Conservation (phyloP, 75 land plant species). For the Pinus taeda region DNA sequence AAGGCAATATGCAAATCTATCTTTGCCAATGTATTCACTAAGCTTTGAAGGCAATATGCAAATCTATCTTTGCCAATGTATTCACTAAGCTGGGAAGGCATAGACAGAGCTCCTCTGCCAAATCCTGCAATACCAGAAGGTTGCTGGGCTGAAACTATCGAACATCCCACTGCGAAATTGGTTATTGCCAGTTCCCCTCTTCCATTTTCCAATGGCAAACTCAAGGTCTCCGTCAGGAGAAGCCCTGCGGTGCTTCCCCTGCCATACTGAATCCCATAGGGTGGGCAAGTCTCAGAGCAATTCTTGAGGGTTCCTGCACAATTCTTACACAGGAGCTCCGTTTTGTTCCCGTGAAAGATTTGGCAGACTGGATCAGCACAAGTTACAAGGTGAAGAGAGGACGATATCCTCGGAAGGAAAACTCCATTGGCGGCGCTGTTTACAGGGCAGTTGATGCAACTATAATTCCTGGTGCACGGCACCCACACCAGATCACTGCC, state of each 20-base stretch:
- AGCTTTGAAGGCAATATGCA: conserved; percentile 57
- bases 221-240: conserved; percentile 38
- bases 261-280: conserved; percentile 48
- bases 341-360: conserved; percentile 23
- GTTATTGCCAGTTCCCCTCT: neutral
- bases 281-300: conserved; percentile 41
- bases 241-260: conserved; percentile 53
- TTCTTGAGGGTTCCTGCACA: conserved; percentile 18
- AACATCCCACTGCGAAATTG: conserved; percentile 52
- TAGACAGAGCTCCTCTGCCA: conserved; percentile 49
- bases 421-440: neutral
- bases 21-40: neutral
- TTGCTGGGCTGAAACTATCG: conserved; percentile 36
- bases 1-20: conserved; percentile 32
- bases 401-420: conserved; percentile 50
- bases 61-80: conserved; percentile 19
- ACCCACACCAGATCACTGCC: conserved; percentile 53
- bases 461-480: conserved; percentile 48
- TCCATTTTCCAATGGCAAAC: neutral
- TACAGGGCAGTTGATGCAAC: conserved; percentile 9
- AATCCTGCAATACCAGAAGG: conserved; percentile 53
- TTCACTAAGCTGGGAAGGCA: conserved; percentile 41
- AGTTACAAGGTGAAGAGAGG: conserved; percentile 37
- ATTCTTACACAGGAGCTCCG: neutral
- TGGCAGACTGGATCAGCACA: conserved; percentile 48